Evolutionary conservation across 2,329 filamentous ascomycete genomes (phyloP).

Genomic region (Penicillium psychrosexuale): DNA sequence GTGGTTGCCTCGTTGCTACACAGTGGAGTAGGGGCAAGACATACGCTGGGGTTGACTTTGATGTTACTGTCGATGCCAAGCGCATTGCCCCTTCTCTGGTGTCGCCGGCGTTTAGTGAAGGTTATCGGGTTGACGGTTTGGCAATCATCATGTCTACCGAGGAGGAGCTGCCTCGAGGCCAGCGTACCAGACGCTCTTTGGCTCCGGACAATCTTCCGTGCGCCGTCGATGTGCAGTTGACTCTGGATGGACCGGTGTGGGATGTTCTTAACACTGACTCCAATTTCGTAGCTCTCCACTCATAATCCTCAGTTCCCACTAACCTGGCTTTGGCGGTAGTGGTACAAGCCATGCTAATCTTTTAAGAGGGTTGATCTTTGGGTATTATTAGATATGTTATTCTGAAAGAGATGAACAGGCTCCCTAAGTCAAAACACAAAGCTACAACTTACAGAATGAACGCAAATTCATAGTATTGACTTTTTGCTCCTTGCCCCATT

Average conservation of each 20-base stretch:
- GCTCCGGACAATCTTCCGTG: neutral
- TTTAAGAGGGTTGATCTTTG: no score
- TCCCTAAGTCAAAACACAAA: neutral
- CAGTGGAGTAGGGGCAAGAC: neutral
- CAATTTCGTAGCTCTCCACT: neutral
- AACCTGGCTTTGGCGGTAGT: no score
- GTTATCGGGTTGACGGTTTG: neutral
- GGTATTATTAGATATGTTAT: neutral
- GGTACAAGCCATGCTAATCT: neutral
- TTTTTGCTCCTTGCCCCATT: neutral
- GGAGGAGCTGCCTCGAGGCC: neutral
- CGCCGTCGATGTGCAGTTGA: neutral
- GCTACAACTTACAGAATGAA: neutral
- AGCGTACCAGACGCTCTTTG: neutral
- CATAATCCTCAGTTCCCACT: neutral
- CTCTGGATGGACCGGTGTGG: neutral
- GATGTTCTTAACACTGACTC: neutral
- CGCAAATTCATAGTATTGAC: neutral
- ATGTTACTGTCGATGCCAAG: neutral
- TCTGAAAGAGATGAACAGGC: neutral
- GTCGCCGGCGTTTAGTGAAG: neutral
- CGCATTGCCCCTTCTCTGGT: neutral
- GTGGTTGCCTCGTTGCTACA: neutral
- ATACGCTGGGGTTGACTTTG: constrained; percentile 1
- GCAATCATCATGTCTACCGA: constrained; percentile 1